Evolutionary conservation across 495 filamentous ascomycete genomes (phyloP).

Genomic region (Hypoxylon fragiforme): DNA sequence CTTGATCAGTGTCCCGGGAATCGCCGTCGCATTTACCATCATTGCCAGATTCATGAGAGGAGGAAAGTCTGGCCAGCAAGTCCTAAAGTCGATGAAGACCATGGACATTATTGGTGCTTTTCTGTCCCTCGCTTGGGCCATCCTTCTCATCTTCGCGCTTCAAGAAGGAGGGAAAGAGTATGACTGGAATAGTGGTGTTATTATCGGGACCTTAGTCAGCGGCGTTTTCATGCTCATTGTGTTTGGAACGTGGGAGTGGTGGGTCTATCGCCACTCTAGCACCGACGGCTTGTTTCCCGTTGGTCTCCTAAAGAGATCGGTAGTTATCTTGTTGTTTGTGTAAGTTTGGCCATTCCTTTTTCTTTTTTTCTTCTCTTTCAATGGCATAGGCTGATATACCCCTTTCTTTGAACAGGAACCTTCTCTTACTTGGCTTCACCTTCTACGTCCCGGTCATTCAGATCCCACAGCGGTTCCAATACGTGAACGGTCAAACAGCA

Average conservation of each 20-base stretch:
- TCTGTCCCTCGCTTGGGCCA: neutral
- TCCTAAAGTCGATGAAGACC: slow-evolving; percentile 1
- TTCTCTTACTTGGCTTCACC: slow-evolving; percentile 12
- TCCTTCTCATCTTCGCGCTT: slow-evolving; percentile 3
- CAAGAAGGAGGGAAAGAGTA: slow-evolving; percentile 2
- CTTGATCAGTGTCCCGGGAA: neutral
- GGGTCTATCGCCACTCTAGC: slow-evolving; percentile 6
- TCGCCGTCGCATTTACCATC: neutral
- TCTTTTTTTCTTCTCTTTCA: too few species aligned
- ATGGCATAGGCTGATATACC: too few species aligned
- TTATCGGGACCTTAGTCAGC: slow-evolving; percentile 11
- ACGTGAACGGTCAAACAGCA: slow-evolving; percentile 15
- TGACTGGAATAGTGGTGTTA: slow-evolving; percentile 6
- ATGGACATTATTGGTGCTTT: slow-evolving; percentile 1
- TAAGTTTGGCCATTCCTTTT: neutral
- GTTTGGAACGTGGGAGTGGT: slow-evolving; percentile 15
- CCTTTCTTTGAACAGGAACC: slow-evolving; percentile 10
- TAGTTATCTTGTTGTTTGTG: slow-evolving; percentile 16
- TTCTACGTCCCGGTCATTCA: slow-evolving; percentile 19
- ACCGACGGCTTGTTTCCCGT: slow-evolving; percentile 15
- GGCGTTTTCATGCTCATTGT: slow-evolving; percentile 10
- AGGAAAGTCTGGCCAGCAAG: neutral
- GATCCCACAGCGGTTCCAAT: slow-evolving; percentile 18
- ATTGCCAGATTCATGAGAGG: neutral
- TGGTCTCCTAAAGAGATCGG: slow-evolving; percentile 14